Conservation (phyloP, 1,284 basidiomycete species). For the Vanrija humicola region DNA sequence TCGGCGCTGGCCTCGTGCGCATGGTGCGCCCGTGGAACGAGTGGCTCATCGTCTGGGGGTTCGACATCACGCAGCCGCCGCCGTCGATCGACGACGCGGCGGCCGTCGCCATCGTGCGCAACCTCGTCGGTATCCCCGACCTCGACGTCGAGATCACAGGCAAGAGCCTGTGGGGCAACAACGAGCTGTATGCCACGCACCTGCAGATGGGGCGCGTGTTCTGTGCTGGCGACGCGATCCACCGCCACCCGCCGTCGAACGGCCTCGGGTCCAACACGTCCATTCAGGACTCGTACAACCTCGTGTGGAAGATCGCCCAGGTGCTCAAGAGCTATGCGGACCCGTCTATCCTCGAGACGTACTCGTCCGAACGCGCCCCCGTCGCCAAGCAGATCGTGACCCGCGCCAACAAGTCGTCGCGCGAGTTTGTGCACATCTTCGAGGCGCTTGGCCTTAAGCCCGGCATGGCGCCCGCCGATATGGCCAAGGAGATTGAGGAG, state of each 20-base stretch:
- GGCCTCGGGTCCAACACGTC: slow-evolving; percentile 16
- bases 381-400: slow-evolving; percentile 19
- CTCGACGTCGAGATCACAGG: slow-evolving; percentile 16
- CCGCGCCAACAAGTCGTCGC: slow-evolving; percentile 14
- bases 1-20: slow-evolving; percentile 14
- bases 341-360: slow-evolving; percentile 13
- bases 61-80: slow-evolving; percentile 9
- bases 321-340: slow-evolving; percentile 6
- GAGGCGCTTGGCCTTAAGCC: slow-evolving; percentile 15
- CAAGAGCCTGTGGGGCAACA: slow-evolving; percentile 18
- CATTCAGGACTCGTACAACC: slow-evolving; percentile 19
- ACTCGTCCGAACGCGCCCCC: slow-evolving; percentile 9
- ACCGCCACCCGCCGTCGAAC: slow-evolving; percentile 17
- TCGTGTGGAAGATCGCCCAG: slow-evolving; percentile 14
- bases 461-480: slow-evolving; percentile 10
- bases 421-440: slow-evolving; percentile 17
- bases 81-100: slow-evolving; percentile 11
- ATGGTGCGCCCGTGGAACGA: slow-evolving; percentile 19
- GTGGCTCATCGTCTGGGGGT: slow-evolving; percentile 18
- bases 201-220: slow-evolving; percentile 14
- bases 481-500: slow-evolving; percentile 16
- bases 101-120: slow-evolving; percentile 8
- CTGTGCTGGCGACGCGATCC: slow-evolving; percentile 15
- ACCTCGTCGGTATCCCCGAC: slow-evolving; percentile 14
- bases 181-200: slow-evolving; percentile 13